Conservation (phyloP, 2,329 filamentous ascomycete species). For the Aspergillus bombycis region DNA sequence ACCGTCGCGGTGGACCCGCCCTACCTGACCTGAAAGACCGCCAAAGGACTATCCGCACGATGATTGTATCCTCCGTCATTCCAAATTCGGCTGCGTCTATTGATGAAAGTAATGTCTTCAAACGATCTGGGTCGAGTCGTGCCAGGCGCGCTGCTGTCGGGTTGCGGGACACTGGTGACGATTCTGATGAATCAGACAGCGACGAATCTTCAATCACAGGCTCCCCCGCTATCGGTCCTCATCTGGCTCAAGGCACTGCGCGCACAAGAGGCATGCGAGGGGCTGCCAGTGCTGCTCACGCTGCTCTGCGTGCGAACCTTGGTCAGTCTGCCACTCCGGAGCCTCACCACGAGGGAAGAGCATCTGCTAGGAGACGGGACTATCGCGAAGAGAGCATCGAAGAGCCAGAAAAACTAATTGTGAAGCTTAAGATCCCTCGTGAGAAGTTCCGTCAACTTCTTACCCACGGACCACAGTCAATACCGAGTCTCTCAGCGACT, state of each 20-base stretch:
- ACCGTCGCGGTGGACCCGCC: slow-evolving; percentile 86
- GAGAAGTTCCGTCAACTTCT: slow-evolving; percentile 71
- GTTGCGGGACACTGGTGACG: slow-evolving; percentile 65
- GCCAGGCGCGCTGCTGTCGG: slow-evolving; percentile 60
- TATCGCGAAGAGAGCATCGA: slow-evolving; percentile 78
- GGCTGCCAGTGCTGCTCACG: slow-evolving; percentile 82
- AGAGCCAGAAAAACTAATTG: slow-evolving; percentile 68
- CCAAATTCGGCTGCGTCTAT: slow-evolving; percentile 79
- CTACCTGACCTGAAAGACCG: slow-evolving; percentile 95
- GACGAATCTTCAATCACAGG: slow-evolving; percentile 79
- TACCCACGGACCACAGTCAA: slow-evolving; percentile 48
- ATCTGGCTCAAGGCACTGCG: slow-evolving; percentile 71
- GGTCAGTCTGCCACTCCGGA: slow-evolving; percentile 91
- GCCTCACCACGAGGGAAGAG: slow-evolving; percentile 70
- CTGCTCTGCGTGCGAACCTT: slow-evolving; percentile 74
- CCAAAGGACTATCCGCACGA: slow-evolving; percentile 87
- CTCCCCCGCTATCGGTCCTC: slow-evolving; percentile 76
- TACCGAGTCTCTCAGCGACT: slow-evolving; percentile 40
- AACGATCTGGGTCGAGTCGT: slow-evolving; percentile 68
- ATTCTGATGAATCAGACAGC: slow-evolving; percentile 89
- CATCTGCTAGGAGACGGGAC: slow-evolving; percentile 64
- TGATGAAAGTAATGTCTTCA: slow-evolving; percentile 86
- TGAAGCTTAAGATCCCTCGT: slow-evolving; percentile 74
- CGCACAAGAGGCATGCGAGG: slow-evolving; percentile 87
- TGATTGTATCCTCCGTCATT: slow-evolving; percentile 89